Base-by-base conservation (phyloP, 805 yeast species). In the Diddensiella caesifluorescens region DNA sequence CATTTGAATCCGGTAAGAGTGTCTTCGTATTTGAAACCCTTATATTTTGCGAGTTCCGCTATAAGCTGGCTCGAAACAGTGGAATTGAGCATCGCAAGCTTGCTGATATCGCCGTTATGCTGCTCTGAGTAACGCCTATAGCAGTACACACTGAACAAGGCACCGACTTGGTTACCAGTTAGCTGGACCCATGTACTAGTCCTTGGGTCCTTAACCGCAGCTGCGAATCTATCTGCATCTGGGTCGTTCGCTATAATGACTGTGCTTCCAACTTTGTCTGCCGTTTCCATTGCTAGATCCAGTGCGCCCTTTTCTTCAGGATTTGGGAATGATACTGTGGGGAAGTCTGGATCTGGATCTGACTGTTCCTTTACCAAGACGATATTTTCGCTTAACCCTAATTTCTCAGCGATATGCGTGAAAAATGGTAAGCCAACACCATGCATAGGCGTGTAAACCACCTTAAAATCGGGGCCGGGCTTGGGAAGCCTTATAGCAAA, bases 1-100 rank as follows among this genome's bases (percentile, higher is more conserved):
- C 98, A 90, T 64, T 90, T 90, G 69, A 90, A 90, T 1, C 98
- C 98, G 0, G 97, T 90, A 43, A 90, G 69, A 0, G 97, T 90
- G 48, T 92, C 97, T 31, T 67, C 71, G 61, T 72, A 83, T 35
- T 74, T 67, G 56, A 82, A 80, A 0, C 81, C 80, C 35, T 75
- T 69, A 3, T 55, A 57, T 3, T 69, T 60, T 0, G 95, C 92
- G 79, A 88, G 77, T 2, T 79, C 65, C 6, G 67, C 65, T 36
- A 89, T 68, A 69, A 88, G 74, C 56, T 83, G 94, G 3, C 96
- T 86, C 0, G 97, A 88, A 0, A 92, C 97, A 0, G 97, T 87
- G 0, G 97, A 88, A 57, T 84, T 87, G 34, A 90, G 61, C 61
- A 90, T 64, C 57, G 77, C 80, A 20, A 76, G 55, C 9, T 66